phyloP scores from a whole-genome alignment of 2,329 filamentous ascomycete genomes.

The Aaosphaeria pasadenensis region DNA sequence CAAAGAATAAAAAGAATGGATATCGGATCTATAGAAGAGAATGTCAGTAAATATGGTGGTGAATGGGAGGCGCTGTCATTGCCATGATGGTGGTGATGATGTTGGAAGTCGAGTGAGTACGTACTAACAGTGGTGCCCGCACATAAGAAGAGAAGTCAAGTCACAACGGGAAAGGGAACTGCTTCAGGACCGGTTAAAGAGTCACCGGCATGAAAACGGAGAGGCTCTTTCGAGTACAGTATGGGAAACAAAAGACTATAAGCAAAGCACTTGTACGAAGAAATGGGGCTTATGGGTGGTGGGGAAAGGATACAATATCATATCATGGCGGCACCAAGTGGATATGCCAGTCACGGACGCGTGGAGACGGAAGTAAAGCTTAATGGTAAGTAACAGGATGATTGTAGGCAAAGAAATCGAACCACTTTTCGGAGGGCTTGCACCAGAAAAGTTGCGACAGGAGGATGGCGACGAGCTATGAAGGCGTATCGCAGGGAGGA shows the following conservation, averaged over 20 bases:
- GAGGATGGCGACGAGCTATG: slow-evolving; percentile 20
- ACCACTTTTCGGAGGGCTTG: slow-evolving; percentile 24
- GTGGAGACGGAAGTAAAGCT: slow-evolving; percentile 22
- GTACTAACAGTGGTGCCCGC: slow-evolving; percentile 37
- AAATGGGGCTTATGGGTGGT: slow-evolving; percentile 10
- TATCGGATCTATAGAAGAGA: slow-evolving; percentile 26
- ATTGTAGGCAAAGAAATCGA: slow-evolving; percentile 26
- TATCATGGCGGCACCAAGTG: slow-evolving; percentile 25
- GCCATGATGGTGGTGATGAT: slow-evolving; percentile 4
- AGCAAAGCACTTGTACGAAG: slow-evolving; percentile 21
- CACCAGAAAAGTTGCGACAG: slow-evolving; percentile 29
- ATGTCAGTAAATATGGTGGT: slow-evolving; percentile 13
- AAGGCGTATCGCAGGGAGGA: slow-evolving; percentile 26
- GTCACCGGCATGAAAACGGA: slow-evolving; percentile 37
- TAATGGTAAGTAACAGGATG: slow-evolving; percentile 27
- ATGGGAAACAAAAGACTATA: slow-evolving; percentile 39
- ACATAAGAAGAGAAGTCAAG: slow-evolving; percentile 33
- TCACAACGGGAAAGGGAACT: slow-evolving; percentile 12
- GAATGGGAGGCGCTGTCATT: slow-evolving; percentile 4
- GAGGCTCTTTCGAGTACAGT: slow-evolving; percentile 18
- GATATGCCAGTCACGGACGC: slow-evolving; percentile 22
- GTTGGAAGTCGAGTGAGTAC: slow-evolving; percentile 7
- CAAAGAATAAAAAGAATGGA: slow-evolving; percentile 18
- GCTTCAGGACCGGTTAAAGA: slow-evolving; percentile 35
- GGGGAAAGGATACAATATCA: slow-evolving; percentile 14